These are phyloP conservation scores for Yarrowia sp. DNA, from an alignment of 805 yeast genomes.

Conservation along the genomic window DNA sequence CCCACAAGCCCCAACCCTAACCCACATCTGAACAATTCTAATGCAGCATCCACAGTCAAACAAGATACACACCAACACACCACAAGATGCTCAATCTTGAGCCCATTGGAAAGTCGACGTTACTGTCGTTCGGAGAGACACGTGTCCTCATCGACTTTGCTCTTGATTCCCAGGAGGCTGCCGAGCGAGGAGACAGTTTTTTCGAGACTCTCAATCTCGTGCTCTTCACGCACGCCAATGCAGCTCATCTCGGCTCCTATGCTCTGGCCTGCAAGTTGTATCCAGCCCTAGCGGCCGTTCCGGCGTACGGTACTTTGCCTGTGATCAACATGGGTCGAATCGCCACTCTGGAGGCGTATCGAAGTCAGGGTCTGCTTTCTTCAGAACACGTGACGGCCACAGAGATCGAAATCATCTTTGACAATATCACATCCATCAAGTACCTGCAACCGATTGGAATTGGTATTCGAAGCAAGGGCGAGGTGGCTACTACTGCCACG, in stretches of 20 bases:
- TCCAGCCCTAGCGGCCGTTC: constrained; percentile 56
- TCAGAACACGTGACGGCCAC: constrained; percentile 55
- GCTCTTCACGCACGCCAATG: constrained; percentile 81
- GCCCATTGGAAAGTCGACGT: constrained; percentile 16
- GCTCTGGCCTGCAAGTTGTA: constrained; percentile 59
- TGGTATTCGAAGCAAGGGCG: constrained; percentile 8
- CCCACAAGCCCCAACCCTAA: constrained; percentile 1
- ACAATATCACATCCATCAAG: constrained; percentile 63
- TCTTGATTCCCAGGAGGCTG: constrained; percentile 41
- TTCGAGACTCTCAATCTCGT: constrained; percentile 45
- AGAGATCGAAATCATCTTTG: constrained; percentile 80
- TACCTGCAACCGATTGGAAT: constrained; percentile 70
- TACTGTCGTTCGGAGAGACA: constrained; percentile 1
- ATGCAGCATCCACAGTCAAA: not conserved
- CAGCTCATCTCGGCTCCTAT: constrained; percentile 76
- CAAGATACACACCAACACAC: not conserved
- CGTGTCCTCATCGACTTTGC: constrained; percentile 14
- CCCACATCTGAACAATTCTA: not conserved
- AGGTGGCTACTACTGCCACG: constrained; percentile 24
- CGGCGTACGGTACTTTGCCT: constrained; percentile 87
- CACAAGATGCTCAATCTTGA: constrained; percentile 20
- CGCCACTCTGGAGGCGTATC: constrained; percentile 76
- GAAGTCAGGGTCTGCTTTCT: constrained; percentile 71
- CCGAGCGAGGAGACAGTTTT: constrained; percentile 43
- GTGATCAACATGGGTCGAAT: constrained; percentile 81